Evolutionary conservation across 768 basidiomycete species (phyloP).

Genomic region (Psilocybe cyanescens): DNA sequence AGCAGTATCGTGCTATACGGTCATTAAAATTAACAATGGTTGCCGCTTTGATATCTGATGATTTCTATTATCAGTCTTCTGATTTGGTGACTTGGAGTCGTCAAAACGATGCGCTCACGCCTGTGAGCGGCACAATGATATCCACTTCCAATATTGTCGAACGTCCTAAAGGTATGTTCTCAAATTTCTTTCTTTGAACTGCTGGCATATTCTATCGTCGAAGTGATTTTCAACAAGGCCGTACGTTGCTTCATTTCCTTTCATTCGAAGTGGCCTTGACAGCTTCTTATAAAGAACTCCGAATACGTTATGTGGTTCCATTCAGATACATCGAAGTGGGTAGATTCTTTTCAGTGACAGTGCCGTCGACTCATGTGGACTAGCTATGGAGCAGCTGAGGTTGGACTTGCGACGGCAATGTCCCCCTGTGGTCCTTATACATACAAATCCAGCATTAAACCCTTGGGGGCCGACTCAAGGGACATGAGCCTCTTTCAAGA

Average conservation of each 20-base stretch:
- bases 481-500: conserved; percentile 65
- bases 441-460: conserved; percentile 57
- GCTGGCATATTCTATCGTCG: background rate
- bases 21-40: conserved; percentile 21
- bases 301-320: conserved; percentile 80
- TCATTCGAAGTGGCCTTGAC: background rate
- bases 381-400: conserved; percentile 67
- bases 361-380: background rate
- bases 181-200: background rate
- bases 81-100: conserved; percentile 60
- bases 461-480: conserved; percentile 60
- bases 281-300: conserved; percentile 41
- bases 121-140: conserved; percentile 56
- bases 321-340: conserved; percentile 61
- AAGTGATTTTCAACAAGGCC: conserved; percentile 58
- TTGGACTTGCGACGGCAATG: conserved; percentile 62
- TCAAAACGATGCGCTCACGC: conserved; percentile 60
- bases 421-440: conserved; percentile 65
- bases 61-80: conserved; percentile 38
- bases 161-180: conserved; percentile 55
- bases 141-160: conserved; percentile 63
- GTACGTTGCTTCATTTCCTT: conserved; percentile 26
- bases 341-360: background rate
- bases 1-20: conserved; percentile 63
- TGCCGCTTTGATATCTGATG: background rate